Evolutionary conservation across 2,329 filamentous ascomycete species (phyloP), one percentile per base, ranked within the genome.

Genomic region (Tolypocladium cylindrosporum): DNA sequence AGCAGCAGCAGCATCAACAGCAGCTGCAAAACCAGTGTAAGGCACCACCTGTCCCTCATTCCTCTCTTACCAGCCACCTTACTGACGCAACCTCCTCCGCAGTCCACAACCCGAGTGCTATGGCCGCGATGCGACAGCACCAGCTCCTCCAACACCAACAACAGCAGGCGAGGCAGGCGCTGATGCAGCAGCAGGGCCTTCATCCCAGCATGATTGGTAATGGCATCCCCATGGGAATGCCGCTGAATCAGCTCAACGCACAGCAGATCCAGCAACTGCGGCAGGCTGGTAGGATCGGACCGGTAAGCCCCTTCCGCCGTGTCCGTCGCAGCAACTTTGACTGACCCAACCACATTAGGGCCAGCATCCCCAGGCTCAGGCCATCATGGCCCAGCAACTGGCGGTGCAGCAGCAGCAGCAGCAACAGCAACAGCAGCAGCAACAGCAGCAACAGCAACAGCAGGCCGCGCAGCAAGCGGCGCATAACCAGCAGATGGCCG

Each of bases 111-210:
- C 72, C 70, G 43, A 68, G 66, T 59, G 68, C 69, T 58, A 70
- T 75, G 65, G 71, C 69, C 39, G 70, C 70, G 66, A 78, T 74
- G 66, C 74, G 82, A 60, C 82, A 85, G 62, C 81, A 84, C 61
- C 78, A 83, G 58, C 72, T 80, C 4, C 74, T 83, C 45, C 81
- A 84, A 54, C 82, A 85, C 51, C 80, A 83, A 61, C 80, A 81
- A 58, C 74, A 77, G 58, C 75, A 79, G 58, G 72, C 73, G 27
- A 73, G 79, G 55, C 81, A 85, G 61, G 74, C 75, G 8, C 70
- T 83, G 59, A 75, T 84, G 72, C 75, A 76, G 19, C 80, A 84
- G 62, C 81, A 84, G 62, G 75, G 73, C 58, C 84, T 76, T 64
- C 77, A 78, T 39, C 76, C 71, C 53, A 78, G 79, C 54, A 81